Evolutionary conservation across 2,329 filamentous ascomycete genomes (phyloP).

Genomic region (Hirsutella rhossiliensis): DNA sequence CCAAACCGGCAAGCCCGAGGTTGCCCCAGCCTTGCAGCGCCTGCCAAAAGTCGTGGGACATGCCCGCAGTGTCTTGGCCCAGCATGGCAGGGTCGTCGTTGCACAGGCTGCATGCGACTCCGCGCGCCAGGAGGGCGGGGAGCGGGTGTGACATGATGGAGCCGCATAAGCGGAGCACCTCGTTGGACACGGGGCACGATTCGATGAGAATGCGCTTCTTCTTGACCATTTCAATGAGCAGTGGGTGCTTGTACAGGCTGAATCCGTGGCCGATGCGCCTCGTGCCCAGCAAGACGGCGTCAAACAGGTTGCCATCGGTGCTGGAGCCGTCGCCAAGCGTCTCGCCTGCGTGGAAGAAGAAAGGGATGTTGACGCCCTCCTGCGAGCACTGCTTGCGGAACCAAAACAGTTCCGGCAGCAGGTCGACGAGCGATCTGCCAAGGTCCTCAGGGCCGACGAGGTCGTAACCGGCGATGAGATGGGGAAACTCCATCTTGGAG

Average conservation of each 20-base stretch:
- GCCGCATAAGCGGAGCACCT: conserved; percentile 67
- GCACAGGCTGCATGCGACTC: conserved; percentile 71
- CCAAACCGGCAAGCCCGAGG: conserved; percentile 75
- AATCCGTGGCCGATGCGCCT: conserved; percentile 84
- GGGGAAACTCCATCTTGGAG: conserved; percentile 66
- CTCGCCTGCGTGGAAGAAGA: conserved; percentile 94
- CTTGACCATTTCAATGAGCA: conserved; percentile 79
- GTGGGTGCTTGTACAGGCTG: conserved; percentile 80
- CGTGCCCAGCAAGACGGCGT: conserved; percentile 77
- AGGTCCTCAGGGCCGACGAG: conserved; percentile 79
- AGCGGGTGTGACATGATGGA: conserved; percentile 70
- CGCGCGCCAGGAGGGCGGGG: conserved; percentile 72
- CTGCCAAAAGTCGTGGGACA: conserved; percentile 93
- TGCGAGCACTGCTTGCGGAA: conserved; percentile 76
- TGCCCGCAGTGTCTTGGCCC: conserved; percentile 67
- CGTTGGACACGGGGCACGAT: conserved; percentile 83
- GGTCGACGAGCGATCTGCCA: conserved; percentile 61
- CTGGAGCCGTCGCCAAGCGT: conserved; percentile 62
- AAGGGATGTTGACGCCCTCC: conserved; percentile 71
- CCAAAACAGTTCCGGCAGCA: conserved; percentile 83
- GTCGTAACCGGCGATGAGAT: conserved; percentile 78
- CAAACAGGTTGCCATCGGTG: conserved; percentile 74
- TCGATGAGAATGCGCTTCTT: conserved; percentile 82
- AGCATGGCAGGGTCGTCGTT: conserved; percentile 89
- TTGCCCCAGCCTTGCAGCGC: conserved; percentile 86